These are phyloP conservation scores for Amorphotheca resinae DNA, from an alignment of 495 filamentous ascomycete genomes.

Conservation along the genomic window DNA sequence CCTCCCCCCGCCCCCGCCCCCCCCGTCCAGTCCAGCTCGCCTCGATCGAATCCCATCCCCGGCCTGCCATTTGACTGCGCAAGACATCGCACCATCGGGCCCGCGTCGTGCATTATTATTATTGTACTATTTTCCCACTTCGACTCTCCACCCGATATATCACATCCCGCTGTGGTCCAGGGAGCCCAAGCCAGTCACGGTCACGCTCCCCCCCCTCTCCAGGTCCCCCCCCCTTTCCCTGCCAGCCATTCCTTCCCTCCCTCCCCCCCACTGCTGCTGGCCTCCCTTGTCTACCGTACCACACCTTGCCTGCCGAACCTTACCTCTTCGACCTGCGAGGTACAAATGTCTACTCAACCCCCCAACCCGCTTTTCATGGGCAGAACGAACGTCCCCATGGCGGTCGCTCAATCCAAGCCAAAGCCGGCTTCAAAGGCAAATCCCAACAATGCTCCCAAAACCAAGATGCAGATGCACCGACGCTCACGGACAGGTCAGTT, in stretches of 20 bases:
- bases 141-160: too few species aligned
- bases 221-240: not conserved
- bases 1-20: not conserved
- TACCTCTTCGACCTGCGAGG: slow-evolving; percentile 21
- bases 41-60: slow-evolving; percentile 13
- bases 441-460: slow-evolving; percentile 26
- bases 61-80: slow-evolving; percentile 17
- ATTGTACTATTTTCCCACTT: too few species aligned
- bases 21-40: slow-evolving; percentile 21
- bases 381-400: slow-evolving; percentile 44
- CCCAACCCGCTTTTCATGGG: slow-evolving; percentile 40
- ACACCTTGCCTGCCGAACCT: too few species aligned
- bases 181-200: too few species aligned
- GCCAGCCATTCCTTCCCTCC: too few species aligned
- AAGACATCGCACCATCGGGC: slow-evolving; percentile 6
- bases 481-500: slow-evolving; percentile 86
- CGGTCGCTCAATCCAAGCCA: slow-evolving; percentile 39
- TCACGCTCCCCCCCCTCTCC: slow-evolving; percentile 27
- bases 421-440: slow-evolving; percentile 37
- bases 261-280: slow-evolving; percentile 10
- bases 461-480: slow-evolving; percentile 73
- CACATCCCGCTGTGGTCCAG: too few species aligned
- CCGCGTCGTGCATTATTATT: too few species aligned
- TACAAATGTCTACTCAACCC: slow-evolving; percentile 52
- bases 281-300: not conserved